Conservation (phyloP, 2,329 filamentous ascomycete species). For the Botrytis deweyae region DNA sequence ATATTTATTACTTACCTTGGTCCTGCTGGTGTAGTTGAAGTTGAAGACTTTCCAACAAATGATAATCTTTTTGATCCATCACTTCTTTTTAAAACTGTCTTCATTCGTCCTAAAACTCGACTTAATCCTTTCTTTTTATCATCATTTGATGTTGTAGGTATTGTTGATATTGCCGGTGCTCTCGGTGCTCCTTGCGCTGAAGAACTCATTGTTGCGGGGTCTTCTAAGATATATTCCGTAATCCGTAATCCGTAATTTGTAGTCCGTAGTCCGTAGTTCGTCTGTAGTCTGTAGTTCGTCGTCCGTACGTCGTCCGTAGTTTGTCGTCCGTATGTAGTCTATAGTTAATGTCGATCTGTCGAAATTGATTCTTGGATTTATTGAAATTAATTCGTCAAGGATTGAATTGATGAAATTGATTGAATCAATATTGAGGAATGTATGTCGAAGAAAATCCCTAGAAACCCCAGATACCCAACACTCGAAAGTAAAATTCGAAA, state of each 20-base stretch:
- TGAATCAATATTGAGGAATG: not conserved
- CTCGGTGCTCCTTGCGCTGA: conserved; percentile 27
- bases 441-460: not conserved
- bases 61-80: conserved; percentile 36
- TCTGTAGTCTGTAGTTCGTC: not conserved
- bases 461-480: not conserved
- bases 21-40: conserved; percentile 5
- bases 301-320: not conserved
- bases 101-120: conserved; percentile 34
- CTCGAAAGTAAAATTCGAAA: not conserved
- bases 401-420: not conserved
- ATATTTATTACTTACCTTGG: conserved; percentile 30
- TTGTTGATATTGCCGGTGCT: conserved; percentile 13
- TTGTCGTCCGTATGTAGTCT: not conserved
- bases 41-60: conserved; percentile 22
- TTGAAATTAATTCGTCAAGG: not conserved
- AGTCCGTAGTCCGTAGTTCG: not conserved
- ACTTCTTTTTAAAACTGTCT: conserved; percentile 35
- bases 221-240: not conserved
- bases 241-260: not conserved
- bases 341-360: not conserved
- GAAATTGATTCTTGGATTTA: not conserved
- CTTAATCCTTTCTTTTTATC: conserved; percentile 35
- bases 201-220: conserved; percentile 32
- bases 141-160: not conserved